Conservation (phyloP, 257 asterid genomes). For the Lavandula angustifolia region DNA sequence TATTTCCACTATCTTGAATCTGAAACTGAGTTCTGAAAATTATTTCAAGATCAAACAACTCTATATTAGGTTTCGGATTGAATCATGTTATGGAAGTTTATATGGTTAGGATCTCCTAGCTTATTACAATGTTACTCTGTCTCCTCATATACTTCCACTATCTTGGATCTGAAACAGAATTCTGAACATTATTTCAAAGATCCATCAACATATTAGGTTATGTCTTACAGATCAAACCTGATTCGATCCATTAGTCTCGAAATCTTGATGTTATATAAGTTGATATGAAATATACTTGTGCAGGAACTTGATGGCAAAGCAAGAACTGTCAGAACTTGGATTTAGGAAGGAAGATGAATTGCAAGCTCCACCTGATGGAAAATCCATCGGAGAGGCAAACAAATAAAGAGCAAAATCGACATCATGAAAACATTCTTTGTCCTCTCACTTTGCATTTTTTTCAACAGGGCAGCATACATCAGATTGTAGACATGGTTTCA, state of each 20-base stretch:
- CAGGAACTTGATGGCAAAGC: slow-evolving; percentile 99
- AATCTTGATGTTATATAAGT: neutral
- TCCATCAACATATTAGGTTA: neutral
- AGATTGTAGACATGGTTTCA: too few species aligned
- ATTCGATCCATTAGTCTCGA: neutral
- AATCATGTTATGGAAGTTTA: slow-evolving; percentile 3
- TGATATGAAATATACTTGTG: slow-evolving; percentile 20
- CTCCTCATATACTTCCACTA: neutral
- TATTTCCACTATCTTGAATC: neutral
- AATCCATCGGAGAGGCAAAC: slow-evolving; percentile 30
- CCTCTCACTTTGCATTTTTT: too few species aligned
- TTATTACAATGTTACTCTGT: neutral
- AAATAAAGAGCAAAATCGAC: slow-evolving; percentile 21
- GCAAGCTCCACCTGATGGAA: slow-evolving; percentile 39
- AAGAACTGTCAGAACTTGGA: slow-evolving; percentile 92
- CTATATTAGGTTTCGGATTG: neutral
- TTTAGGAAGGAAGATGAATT: slow-evolving; percentile 46
- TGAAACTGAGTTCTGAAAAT: neutral
- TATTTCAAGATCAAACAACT: slow-evolving; percentile 1
- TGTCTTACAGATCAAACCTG: neutral
- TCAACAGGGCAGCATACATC: too few species aligned
- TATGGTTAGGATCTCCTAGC: slow-evolving; percentile 10
- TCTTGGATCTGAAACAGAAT: neutral
- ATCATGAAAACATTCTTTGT: neutral
- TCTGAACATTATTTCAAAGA: neutral